Evolutionary conservation across 768 basidiomycete genomes (phyloP), one percentile per base, ranked within the genome.

Genomic region (Butyriboletus loyo): DNA sequence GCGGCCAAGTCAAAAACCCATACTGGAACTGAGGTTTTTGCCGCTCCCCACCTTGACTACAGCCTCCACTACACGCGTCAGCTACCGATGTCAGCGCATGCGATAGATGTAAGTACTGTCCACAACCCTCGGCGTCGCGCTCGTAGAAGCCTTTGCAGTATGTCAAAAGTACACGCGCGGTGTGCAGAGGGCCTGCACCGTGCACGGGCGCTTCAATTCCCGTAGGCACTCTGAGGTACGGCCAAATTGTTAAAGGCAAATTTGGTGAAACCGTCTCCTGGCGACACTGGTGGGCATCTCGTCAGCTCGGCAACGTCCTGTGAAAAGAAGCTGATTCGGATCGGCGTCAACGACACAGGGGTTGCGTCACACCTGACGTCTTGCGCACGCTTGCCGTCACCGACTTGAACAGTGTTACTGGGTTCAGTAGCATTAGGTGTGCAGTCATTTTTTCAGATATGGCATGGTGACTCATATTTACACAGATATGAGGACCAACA

Each of bases 181-280:
- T 82, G 55, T 91, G 88, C 63, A 82, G 84, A 67, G 86, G 84
- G 0, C 77, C 80, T 5, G 58, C 73, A 4, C 80, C 82, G 4
- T 90, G 87, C 67, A 77, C 76, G 21, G 82, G 80, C 32, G 66
- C 79, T 1, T 44, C 61, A 0, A 79, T 91, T 35, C 69, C 74
- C n/a, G 65, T 74, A 15, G 86, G 84, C 2, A 75, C 74, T 17
- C 68, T 91, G 52, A 73, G 89, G n/a, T 89, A 90, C 59, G 89
- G 89, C 0, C 69, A 73, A 46, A 75, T 76, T 7, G 67, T 66
- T 7, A 61, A 62, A 9, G 71, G 65, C 19, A 68, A 75, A 35
- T 81, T 76, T 46, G 82, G 85, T 42, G 85, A 87, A 66, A 79
- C 75, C 1, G 81, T 89, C 4, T 76, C 83, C 61, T 91, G 89